Conservation (phyloP, 2,329 filamentous ascomycete genomes). For the Cladosporium sp. region DNA sequence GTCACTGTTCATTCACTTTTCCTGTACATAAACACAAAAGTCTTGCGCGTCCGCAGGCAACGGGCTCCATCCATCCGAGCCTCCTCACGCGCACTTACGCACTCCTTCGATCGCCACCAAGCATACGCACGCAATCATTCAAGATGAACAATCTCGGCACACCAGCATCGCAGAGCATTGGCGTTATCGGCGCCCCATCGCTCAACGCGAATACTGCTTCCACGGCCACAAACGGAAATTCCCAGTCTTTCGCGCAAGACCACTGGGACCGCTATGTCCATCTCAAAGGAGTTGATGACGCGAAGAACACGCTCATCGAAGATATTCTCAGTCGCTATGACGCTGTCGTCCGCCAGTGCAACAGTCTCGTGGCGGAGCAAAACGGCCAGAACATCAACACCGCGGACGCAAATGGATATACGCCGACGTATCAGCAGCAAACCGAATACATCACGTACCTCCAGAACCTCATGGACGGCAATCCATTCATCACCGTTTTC, state of each 20-base stretch:
- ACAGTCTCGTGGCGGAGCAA: constrained; percentile 24
- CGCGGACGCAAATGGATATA: background rate
- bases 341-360: constrained; percentile 31
- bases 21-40: background rate
- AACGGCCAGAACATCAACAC: constrained; percentile 23
- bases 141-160: background rate
- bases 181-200: background rate
- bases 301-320: constrained; percentile 34
- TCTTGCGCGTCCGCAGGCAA: background rate
- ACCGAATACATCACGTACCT: constrained; percentile 17
- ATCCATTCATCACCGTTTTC: constrained; percentile 57
- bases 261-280: constrained; percentile 32
- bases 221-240: background rate
- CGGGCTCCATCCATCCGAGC: background rate
- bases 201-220: background rate
- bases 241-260: constrained; percentile 2
- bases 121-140: too few species aligned
- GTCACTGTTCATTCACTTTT: background rate
- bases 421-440: constrained; percentile 19
- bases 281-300: constrained; percentile 27
- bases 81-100: too few species aligned
- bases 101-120: too few species aligned
- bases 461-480: constrained; percentile 37
- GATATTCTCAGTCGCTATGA: constrained; percentile 40
- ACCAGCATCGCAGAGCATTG: background rate